phyloP scores from a whole-genome alignment of 345 rosid species.

The Bretschneidera sinensis region DNA sequence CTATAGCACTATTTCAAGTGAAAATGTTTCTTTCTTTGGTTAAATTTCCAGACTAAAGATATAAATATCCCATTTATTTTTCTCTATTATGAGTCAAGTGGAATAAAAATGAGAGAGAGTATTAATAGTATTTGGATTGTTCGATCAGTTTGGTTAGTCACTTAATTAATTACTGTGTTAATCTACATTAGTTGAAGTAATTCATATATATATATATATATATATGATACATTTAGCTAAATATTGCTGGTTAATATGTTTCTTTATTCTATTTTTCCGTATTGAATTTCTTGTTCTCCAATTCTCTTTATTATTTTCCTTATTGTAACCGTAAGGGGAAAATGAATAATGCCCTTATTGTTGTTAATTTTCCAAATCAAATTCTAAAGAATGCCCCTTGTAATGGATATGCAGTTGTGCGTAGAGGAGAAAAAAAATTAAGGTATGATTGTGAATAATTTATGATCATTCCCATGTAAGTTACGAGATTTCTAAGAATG shows the following conservation, averaged over 20 bases:
- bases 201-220: constrained; percentile 2
- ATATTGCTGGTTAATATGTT: constrained; percentile 27
- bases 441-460: too few relatives aligned
- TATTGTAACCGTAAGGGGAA: too few relatives aligned
- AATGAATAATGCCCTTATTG: too few relatives aligned
- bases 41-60: constrained; percentile 26
- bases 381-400: too few relatives aligned
- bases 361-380: too few relatives aligned
- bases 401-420: too few relatives aligned
- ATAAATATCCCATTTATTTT: constrained; percentile 38
- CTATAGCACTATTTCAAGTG: constrained; percentile 58
- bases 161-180: constrained; percentile 7
- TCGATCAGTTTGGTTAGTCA: too few relatives aligned
- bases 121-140: constrained; percentile 2
- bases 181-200: too few relatives aligned
- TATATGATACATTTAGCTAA: too few relatives aligned
- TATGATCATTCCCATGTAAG: too few relatives aligned
- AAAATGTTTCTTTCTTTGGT: constrained; percentile 69
- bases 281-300: constrained; percentile 15
- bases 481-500: too few relatives aligned
- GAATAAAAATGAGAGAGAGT: constrained; percentile 23
- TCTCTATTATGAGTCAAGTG: constrained; percentile 18
- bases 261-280: constrained; percentile 18
- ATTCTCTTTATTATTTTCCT: constrained; percentile 13
- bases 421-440: too few relatives aligned